A percentile compares a stretch with the other conserved stretches of the same genome.
Conservation (phyloP, 768 basidiomycete genomes). For the Termitomyces sp. region DNA sequence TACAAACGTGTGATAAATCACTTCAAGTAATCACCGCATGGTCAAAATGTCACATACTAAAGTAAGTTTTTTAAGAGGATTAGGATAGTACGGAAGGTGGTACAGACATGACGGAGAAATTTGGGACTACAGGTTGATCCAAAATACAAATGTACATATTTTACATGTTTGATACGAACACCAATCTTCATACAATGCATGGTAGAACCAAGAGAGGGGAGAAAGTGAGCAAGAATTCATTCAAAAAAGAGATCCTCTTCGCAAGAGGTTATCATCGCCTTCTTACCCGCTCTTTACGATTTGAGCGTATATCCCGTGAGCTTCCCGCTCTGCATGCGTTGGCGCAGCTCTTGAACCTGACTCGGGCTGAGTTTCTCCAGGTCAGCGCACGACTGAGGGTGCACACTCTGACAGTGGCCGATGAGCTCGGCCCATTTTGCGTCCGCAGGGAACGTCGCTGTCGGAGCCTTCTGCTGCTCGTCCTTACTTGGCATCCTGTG, state of each 20-base stretch:
- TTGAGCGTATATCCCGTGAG: conserved; percentile 5
- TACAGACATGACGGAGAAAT: neutral
- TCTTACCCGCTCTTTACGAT: neutral
- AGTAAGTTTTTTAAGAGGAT: neutral
- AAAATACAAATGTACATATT: neutral
- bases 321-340: conserved; percentile 15
- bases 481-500: conserved; percentile 5
- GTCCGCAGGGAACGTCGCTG: conserved; percentile 17
- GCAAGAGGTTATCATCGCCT: neutral
- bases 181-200: neutral
- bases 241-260: too few species aligned
- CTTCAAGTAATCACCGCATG: neutral
- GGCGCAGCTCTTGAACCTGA: conserved; percentile 27
- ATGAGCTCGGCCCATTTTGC: conserved; percentile 26
- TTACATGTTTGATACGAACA: neutral
- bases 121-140: neutral
- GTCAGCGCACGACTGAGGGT: conserved; percentile 24
- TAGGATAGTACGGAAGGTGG: neutral
- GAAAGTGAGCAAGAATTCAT: neutral
- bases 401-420: conserved; percentile 24
- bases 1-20: too few species aligned
- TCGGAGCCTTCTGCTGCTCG: neutral
- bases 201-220: neutral
- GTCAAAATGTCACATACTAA: too few species aligned
- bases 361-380: conserved; percentile 23